phyloP scores from a whole-genome alignment of 2,329 filamentous ascomycete genomes.

The Colletotrichum caudatum region DNA sequence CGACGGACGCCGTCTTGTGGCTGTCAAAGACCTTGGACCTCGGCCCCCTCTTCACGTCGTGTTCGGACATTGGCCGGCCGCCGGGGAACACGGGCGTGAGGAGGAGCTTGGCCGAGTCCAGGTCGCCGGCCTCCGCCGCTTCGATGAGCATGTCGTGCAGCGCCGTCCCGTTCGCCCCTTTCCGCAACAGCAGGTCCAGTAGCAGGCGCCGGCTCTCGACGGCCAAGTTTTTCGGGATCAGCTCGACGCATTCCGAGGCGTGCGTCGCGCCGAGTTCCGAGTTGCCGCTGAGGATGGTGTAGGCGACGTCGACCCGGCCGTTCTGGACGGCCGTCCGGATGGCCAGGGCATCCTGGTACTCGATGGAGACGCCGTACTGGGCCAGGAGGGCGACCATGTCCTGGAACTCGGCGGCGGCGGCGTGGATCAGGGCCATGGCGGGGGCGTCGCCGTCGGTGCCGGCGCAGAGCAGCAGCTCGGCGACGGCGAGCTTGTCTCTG shows the following conservation, averaged over 20 bases:
- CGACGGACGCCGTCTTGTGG: slow-evolving; percentile 65
- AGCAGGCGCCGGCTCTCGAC: slow-evolving; percentile 60
- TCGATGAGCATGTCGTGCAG: slow-evolving; percentile 65
- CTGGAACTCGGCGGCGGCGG: slow-evolving; percentile 62
- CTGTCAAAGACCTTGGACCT: slow-evolving; percentile 52
- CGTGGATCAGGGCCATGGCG: slow-evolving; percentile 61
- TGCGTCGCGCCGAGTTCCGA: slow-evolving; percentile 57
- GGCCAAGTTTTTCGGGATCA: slow-evolving; percentile 61
- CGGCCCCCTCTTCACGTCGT: slow-evolving; percentile 41
- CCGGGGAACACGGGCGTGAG: slow-evolving; percentile 62
- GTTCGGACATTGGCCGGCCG: slow-evolving; percentile 43
- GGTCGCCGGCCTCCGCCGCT: slow-evolving; percentile 61
- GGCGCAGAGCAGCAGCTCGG: slow-evolving; percentile 69
- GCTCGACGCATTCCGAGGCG: slow-evolving; percentile 63
- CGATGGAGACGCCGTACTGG: slow-evolving; percentile 65
- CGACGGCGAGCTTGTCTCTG: slow-evolving; percentile 63
- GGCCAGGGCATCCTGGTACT: slow-evolving; percentile 63
- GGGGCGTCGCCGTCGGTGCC: slow-evolving; percentile 66
- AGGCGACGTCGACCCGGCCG: slow-evolving; percentile 60
- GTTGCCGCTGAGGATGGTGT: slow-evolving; percentile 60
- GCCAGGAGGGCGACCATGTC: slow-evolving; percentile 68
- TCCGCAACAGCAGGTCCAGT: slow-evolving; percentile 60
- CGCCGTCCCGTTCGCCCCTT: slow-evolving; percentile 61
- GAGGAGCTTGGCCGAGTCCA: slow-evolving; percentile 61
- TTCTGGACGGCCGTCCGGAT: slow-evolving; percentile 62